These are phyloP conservation scores for Silene vulgaris DNA, from an alignment of 179 eudicot species.

Conservation along the genomic window DNA sequence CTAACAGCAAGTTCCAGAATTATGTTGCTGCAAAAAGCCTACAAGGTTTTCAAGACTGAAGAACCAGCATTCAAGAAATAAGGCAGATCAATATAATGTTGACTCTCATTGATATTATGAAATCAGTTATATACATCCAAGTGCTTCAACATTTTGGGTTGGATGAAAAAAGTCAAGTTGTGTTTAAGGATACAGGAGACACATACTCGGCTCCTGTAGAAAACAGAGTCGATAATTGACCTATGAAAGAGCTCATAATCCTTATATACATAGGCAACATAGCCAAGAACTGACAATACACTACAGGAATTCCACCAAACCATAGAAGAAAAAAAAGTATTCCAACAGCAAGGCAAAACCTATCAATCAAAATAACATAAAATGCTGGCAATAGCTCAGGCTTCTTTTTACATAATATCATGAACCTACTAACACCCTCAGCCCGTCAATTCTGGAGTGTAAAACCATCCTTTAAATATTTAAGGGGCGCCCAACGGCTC, in stretches of 20 bases:
- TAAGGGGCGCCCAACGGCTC: neutral
- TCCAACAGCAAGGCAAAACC: no score
- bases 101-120: neutral
- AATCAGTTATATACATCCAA: neutral
- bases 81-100: neutral
- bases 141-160: neutral
- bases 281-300: neutral
- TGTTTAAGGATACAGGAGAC: slow-evolving; percentile 1
- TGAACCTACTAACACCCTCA: neutral
- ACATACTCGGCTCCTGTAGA: neutral
- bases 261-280: neutral
- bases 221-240: neutral
- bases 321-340: no score
- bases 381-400: neutral
- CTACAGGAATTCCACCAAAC: neutral
- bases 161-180: neutral
- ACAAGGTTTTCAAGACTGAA: neutral
- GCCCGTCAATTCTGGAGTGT: neutral
- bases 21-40: neutral
- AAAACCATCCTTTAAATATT: neutral
- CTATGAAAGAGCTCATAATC: neutral
- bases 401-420: neutral
- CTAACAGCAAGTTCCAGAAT: neutral
- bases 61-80: neutral
- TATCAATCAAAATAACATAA: neutral